Evolutionary conservation across 495 filamentous ascomycete species (phyloP).

Genomic region (Pseudomonodictys pantanalensis): DNA sequence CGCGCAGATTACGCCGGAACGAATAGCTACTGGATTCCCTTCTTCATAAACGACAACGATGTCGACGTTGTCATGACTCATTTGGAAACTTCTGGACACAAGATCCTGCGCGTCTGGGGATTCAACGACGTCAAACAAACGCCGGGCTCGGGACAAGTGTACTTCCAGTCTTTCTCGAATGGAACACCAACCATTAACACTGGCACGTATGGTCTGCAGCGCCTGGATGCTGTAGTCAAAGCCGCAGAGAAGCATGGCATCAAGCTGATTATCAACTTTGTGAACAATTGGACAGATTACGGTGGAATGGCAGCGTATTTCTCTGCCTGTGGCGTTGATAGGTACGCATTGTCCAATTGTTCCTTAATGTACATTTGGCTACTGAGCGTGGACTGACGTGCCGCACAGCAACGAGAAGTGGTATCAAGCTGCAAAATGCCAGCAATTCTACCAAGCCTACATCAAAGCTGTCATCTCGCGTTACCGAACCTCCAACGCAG

Average conservation of each 20-base stretch:
- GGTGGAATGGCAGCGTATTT: constrained; percentile 66
- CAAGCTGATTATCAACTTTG: constrained; percentile 49
- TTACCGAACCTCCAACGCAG: constrained; percentile 54
- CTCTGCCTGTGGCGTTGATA: constrained; percentile 61
- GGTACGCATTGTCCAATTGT: too few relatives aligned
- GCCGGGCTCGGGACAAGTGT: constrained; percentile 52
- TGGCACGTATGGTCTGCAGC: constrained; percentile 61
- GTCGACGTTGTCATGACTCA: constrained; percentile 43
- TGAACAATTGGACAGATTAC: constrained; percentile 62
- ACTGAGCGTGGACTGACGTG: too few relatives aligned
- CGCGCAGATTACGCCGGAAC: constrained; percentile 59
- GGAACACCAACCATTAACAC: constrained; percentile 61
- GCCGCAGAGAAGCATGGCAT: constrained; percentile 34
- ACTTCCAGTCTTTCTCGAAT: constrained; percentile 58
- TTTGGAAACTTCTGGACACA: constrained; percentile 54
- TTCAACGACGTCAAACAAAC: constrained; percentile 62
- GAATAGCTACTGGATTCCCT: constrained; percentile 73
- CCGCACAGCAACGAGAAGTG: constrained; percentile 47
- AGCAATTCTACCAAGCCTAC: constrained; percentile 61
- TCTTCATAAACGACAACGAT: constrained; percentile 62
- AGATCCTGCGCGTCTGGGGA: constrained; percentile 69
- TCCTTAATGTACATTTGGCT: too few relatives aligned
- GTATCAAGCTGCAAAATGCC: constrained; percentile 56
- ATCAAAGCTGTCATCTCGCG: constrained; percentile 60
- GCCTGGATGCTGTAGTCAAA: constrained; percentile 38